These are phyloP conservation scores for Cystofilobasidium macerans DNA, from an alignment of 768 basidiomycete genomes.

Conservation along the genomic window DNA sequence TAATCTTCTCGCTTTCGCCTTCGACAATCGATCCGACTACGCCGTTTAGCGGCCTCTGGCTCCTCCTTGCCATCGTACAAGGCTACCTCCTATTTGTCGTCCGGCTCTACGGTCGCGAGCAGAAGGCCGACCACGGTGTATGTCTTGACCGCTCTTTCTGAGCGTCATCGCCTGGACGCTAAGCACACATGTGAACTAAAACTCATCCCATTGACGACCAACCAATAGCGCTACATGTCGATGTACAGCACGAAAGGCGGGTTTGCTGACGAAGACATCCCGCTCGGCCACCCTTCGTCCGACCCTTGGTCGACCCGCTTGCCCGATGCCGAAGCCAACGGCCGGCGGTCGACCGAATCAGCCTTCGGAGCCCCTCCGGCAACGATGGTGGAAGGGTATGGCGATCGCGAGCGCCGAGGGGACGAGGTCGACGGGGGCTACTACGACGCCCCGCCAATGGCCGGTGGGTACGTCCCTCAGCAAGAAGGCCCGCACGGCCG, in stretches of 20 bases:
- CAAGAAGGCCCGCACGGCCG: too few relatives aligned
- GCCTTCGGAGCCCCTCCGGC: neutral
- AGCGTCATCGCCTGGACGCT: neutral
- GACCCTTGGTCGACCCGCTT: conserved; percentile 5
- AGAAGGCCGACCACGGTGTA: conserved; percentile 16
- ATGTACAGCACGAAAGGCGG: conserved; percentile 26
- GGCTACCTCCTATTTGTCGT: conserved; percentile 42
- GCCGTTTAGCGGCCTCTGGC: conserved; percentile 66
- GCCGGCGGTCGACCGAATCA: conserved; percentile 12
- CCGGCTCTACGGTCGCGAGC: conserved; percentile 16
- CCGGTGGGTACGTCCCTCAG: too few relatives aligned
- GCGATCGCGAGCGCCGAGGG: neutral
- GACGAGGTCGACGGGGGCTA: conserved; percentile 11
- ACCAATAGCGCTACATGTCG: too few relatives aligned
- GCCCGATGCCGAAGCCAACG: too few relatives aligned
- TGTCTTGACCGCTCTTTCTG: neutral
- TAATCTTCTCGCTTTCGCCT: neutral
- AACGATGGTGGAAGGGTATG: neutral
- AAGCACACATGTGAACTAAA: too few relatives aligned
- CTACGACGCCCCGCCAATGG: too few relatives aligned
- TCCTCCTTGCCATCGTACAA: conserved; percentile 65
- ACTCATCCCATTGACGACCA: too few relatives aligned
- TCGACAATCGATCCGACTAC: too few relatives aligned
- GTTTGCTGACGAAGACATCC: conserved; percentile 21
- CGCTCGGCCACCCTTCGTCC: conserved; percentile 7